phyloP scores from a whole-genome alignment of 2,329 filamentous ascomycete species.

The Fusarium secorum region DNA sequence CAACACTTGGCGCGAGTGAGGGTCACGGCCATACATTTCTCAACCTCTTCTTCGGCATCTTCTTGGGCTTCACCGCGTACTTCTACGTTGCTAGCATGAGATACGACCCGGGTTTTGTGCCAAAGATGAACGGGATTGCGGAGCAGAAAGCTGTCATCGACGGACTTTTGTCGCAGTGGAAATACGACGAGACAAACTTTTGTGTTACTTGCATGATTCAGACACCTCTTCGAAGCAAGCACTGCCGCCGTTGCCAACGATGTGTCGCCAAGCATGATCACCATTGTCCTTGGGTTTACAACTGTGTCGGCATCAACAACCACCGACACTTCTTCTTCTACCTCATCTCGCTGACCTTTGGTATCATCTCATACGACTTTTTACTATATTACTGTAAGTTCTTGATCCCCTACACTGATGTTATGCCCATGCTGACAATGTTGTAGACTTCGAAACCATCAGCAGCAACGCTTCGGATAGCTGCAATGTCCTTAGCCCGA shows the following conservation, averaged over 20 bases:
- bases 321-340: conserved; percentile 96
- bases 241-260: conserved; percentile 88
- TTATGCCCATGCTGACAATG: conserved; percentile 4
- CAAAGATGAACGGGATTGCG: conserved; percentile 86
- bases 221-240: conserved; percentile 91
- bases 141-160: conserved; percentile 91
- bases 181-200: conserved; percentile 93
- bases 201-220: conserved; percentile 95
- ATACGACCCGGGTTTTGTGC: conserved; percentile 90
- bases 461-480: conserved; percentile 59
- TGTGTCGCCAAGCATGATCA: conserved; percentile 98
- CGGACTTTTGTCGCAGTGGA: conserved; percentile 83
- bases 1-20: conserved; percentile 27
- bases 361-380: conserved; percentile 76
- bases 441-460: conserved; percentile 67
- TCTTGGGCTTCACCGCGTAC: conserved; percentile 74
- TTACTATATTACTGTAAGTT: conserved; percentile 75
- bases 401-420: not conserved
- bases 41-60: conserved; percentile 76
- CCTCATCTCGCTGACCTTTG: conserved; percentile 77
- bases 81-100: conserved; percentile 90
- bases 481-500: conserved; percentile 80
- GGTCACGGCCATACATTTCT: conserved; percentile 67
- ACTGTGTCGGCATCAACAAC: conserved; percentile 95
- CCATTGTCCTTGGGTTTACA: conserved; percentile 98